A percentile compares a stretch with the other conserved stretches of the same genome.
Evolutionary conservation across 2,329 filamentous ascomycete species (phyloP).

Genomic region (Sporothrix globosa): DNA sequence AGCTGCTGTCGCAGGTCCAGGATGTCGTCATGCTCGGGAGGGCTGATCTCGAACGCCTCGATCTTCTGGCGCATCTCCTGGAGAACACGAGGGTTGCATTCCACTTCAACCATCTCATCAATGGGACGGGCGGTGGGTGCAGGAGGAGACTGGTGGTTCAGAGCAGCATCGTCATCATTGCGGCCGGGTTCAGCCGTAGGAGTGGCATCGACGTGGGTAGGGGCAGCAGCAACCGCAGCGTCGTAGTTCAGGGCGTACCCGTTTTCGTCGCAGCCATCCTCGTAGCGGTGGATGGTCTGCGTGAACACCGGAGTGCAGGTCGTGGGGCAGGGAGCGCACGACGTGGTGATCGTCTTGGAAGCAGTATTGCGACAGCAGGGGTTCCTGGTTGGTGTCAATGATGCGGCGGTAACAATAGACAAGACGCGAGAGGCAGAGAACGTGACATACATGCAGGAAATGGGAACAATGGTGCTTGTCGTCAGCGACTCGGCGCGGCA

Average conservation of each 20-base stretch:
- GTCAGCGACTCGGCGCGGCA: constrained; percentile 17
- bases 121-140: too few relatives aligned
- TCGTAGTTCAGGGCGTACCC: too few relatives aligned
- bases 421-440: not conserved
- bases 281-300: not conserved
- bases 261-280: too few relatives aligned
- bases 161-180: too few relatives aligned
- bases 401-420: not conserved
- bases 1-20: not conserved
- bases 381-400: not conserved
- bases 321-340: not conserved
- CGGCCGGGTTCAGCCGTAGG: too few relatives aligned
- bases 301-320: not conserved
- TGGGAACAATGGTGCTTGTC: not conserved
- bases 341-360: not conserved
- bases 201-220: too few relatives aligned
- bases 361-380: not conserved
- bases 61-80: too few relatives aligned
- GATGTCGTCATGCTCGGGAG: not conserved
- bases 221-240: too few relatives aligned
- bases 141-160: too few relatives aligned
- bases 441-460: not conserved
- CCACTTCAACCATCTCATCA: too few relatives aligned
- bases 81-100: too few relatives aligned
- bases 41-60: too few relatives aligned